A percentile compares a stretch with the other conserved stretches of the same genome.
These are phyloP conservation scores for Coniochaeta ligniaria DNA, from an alignment of 2,329 filamentous ascomycete genomes.

Conservation along the genomic window DNA sequence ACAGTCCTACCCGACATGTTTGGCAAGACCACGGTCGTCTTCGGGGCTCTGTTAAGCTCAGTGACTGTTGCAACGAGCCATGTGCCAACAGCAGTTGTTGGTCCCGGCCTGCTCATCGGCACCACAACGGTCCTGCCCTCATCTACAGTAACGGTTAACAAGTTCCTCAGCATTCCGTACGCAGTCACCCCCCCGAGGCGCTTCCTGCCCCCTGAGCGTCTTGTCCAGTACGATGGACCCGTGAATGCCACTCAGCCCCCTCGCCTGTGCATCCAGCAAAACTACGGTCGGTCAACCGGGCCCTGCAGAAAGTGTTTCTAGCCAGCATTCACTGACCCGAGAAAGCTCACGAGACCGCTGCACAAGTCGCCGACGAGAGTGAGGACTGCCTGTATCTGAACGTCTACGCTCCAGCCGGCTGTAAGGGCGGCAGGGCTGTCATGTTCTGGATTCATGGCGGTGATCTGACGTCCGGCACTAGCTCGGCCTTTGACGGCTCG, in stretches of 20 bases:
- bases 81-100: neutral
- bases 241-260: neutral
- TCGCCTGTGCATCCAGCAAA: neutral
- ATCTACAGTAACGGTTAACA: neutral
- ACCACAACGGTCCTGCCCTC: neutral
- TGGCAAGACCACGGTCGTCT: neutral
- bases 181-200: neutral
- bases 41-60: neutral
- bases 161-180: constrained; percentile 2
- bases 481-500: neutral
- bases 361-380: neutral
- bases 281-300: neutral
- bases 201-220: neutral
- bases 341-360: neutral
- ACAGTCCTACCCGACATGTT: neutral
- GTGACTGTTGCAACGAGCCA: neutral
- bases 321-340: neutral
- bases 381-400: constrained; percentile 1
- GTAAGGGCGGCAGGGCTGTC: neutral
- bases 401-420: neutral
- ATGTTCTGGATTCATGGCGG: constrained; percentile 2
- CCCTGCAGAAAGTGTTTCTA: neutral
- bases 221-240: neutral
- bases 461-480: neutral
- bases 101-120: neutral